A percentile compares a stretch with the other conserved stretches of the same genome.
phyloP scores from a whole-genome alignment of 768 basidiomycete genomes.

The Lactifluus piperatus region DNA sequence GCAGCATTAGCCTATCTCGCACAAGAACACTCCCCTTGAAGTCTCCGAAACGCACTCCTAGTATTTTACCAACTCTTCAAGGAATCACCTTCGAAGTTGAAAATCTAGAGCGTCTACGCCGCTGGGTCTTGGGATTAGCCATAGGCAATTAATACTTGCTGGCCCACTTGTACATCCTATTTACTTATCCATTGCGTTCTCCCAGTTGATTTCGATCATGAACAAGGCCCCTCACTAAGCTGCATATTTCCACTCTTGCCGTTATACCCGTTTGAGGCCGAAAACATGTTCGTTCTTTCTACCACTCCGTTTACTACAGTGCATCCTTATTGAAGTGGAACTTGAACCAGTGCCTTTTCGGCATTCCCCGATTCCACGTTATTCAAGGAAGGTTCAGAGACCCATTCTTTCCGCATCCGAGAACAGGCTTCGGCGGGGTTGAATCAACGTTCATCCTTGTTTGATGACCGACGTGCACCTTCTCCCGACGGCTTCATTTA shows the following conservation, averaged over 20 bases:
- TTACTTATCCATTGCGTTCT: slow-evolving; percentile 13
- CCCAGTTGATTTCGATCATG: slow-evolving; percentile 81
- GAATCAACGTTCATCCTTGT: slow-evolving; percentile 20
- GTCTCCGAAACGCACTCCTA: slow-evolving; percentile 21
- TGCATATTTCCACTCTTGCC: slow-evolving; percentile 60
- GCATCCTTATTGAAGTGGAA: slow-evolving; percentile 9
- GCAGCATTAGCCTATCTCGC: background rate
- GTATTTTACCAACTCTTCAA: slow-evolving; percentile 20
- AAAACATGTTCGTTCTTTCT: slow-evolving; percentile 66
- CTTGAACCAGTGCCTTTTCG: slow-evolving; percentile 65
- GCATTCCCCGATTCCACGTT: slow-evolving; percentile 86
- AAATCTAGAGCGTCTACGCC: slow-evolving; percentile 40
- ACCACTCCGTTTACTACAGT: background rate
- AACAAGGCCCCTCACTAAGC: slow-evolving; percentile 72
- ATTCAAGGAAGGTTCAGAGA: slow-evolving; percentile 75
- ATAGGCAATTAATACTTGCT: slow-evolving; percentile 40
- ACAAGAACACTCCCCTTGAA: slow-evolving; percentile 32
- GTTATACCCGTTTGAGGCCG: slow-evolving; percentile 56
- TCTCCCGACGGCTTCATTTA: slow-evolving; percentile 60
- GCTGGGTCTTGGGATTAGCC: slow-evolving; percentile 62
- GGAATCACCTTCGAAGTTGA: slow-evolving; percentile 41
- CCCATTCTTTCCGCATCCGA: slow-evolving; percentile 83
- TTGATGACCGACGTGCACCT: slow-evolving; percentile 31
- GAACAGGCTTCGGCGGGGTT: slow-evolving; percentile 22
- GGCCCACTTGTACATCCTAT: background rate